phyloP scores from a whole-genome alignment of 179 eudicot genomes.

The Camellia oleifera region DNA sequence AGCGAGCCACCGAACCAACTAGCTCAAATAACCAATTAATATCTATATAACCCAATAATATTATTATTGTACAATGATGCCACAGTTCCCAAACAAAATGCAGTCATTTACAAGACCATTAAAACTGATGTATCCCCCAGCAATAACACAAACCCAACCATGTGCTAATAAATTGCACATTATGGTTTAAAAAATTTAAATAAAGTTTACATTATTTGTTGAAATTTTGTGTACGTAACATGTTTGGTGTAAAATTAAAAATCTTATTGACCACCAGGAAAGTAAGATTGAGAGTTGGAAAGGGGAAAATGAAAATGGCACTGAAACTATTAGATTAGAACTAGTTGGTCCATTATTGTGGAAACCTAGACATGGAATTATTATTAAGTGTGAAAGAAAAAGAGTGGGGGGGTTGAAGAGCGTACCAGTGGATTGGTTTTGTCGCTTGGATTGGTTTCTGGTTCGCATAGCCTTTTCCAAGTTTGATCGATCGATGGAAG shows the following conservation, averaged over 20 bases:
- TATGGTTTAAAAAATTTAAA: too few relatives aligned
- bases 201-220: too few relatives aligned
- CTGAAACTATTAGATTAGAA: not conserved
- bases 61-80: too few relatives aligned
- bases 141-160: too few relatives aligned
- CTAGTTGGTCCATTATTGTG: not conserved
- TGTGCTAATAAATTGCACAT: too few relatives aligned
- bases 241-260: not conserved
- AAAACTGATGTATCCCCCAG: too few relatives aligned
- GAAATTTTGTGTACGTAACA: too few relatives aligned
- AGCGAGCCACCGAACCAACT: too few relatives aligned
- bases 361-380: slow-evolving; percentile 3
- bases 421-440: slow-evolving; percentile 28
- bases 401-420: not conserved
- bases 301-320: not conserved
- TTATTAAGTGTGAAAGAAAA: not conserved
- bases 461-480: slow-evolving; percentile 32
- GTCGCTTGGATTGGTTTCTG: slow-evolving; percentile 36
- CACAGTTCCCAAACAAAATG: too few relatives aligned
- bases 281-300: not conserved
- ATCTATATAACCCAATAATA: too few relatives aligned
- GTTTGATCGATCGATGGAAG: not conserved
- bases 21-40: too few relatives aligned
- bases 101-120: too few relatives aligned
- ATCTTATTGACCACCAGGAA: not conserved